Conservation (phyloP, 1,139 yeast genomes). For the Taphrina betulina region DNA sequence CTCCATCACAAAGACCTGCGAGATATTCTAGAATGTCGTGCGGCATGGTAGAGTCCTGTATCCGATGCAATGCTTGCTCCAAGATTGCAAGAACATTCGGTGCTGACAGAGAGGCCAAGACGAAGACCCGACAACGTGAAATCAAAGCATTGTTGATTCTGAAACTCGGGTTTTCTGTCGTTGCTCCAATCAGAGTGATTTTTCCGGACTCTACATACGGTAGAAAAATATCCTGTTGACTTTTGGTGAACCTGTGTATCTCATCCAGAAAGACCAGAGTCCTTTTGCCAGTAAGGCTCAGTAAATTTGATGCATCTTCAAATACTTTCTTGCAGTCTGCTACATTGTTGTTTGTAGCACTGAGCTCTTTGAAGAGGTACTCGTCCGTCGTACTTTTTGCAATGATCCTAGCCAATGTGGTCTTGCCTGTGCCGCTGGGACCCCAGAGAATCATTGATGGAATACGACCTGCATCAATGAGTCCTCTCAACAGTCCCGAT, state of each 20-base stretch:
- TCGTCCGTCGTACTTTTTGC: slow-evolving; percentile 51
- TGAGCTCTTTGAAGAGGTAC: slow-evolving; percentile 71
- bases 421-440: slow-evolving; percentile 64
- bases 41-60: slow-evolving; percentile 12
- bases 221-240: slow-evolving; percentile 76
- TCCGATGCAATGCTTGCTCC: slow-evolving; percentile 51
- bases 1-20: slow-evolving; percentile 83
- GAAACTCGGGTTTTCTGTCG: slow-evolving; percentile 95
- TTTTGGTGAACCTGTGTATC: slow-evolving; percentile 77
- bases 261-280: slow-evolving; percentile 89
- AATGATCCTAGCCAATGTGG: slow-evolving; percentile 64
- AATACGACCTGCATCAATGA: slow-evolving; percentile 54
- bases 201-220: slow-evolving; percentile 49
- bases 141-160: slow-evolving; percentile 81
- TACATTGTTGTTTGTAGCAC: slow-evolving; percentile 79
- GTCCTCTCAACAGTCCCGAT: slow-evolving; percentile 67
- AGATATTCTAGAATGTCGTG: slow-evolving; percentile 65
- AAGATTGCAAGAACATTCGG: slow-evolving; percentile 61
- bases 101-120: slow-evolving; percentile 61
- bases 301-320: slow-evolving; percentile 69
- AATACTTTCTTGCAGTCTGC: slow-evolving; percentile 70
- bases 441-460: slow-evolving; percentile 97
- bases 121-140: slow-evolving; percentile 85
- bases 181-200: slow-evolving; percentile 70
- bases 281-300: slow-evolving; percentile 60